A percentile compares a stretch with the other conserved stretches of the same genome.
phyloP scores from a whole-genome alignment of 192 early-diverging fungal genomes.

The Geranomyces variabilis region DNA sequence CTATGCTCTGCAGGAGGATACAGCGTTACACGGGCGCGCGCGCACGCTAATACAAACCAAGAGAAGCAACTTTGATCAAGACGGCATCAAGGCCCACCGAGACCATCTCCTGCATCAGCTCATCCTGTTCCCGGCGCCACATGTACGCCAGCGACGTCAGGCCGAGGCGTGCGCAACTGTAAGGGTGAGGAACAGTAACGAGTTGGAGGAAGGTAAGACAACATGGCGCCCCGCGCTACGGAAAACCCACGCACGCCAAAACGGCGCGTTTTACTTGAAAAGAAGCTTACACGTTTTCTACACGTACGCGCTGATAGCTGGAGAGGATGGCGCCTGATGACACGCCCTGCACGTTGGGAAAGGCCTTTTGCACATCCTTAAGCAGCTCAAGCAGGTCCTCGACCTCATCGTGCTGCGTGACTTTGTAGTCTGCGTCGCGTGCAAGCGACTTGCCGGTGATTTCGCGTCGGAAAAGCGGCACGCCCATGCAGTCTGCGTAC shows the following conservation, averaged over 20 bases:
- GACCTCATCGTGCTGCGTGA: constrained; percentile 82
- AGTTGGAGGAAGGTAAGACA: too few relatives aligned
- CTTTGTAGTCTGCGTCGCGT: constrained; percentile 68
- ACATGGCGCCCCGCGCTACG: too few relatives aligned
- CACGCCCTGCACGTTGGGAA: constrained; percentile 84
- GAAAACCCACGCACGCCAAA: too few relatives aligned
- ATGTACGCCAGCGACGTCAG: constrained; percentile 82
- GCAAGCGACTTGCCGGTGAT: constrained; percentile 73
- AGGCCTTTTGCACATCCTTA: constrained; percentile 56
- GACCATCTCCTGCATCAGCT: constrained; percentile 86
- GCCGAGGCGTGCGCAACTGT: constrained; percentile 81
- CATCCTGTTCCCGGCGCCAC: constrained; percentile 86
- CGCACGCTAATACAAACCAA: constrained; percentile 40
- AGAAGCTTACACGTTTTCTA: constrained; percentile 91
- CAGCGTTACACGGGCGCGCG: too few relatives aligned
- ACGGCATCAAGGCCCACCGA: constrained; percentile 75
- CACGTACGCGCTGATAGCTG: constrained; percentile 95
- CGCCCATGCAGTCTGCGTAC: constrained; percentile 78
- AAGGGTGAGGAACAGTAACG: too few relatives aligned
- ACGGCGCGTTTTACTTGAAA: too few relatives aligned
- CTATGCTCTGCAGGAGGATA: too few relatives aligned
- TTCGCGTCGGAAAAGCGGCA: constrained; percentile 80
- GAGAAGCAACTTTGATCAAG: constrained; percentile 90
- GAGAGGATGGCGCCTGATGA: constrained; percentile 95
- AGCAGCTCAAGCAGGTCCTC: constrained; percentile 89